These are phyloP conservation scores for Mucor plumbeus DNA, from an alignment of 371 early-diverging fungal species.

Conservation along the genomic window DNA sequence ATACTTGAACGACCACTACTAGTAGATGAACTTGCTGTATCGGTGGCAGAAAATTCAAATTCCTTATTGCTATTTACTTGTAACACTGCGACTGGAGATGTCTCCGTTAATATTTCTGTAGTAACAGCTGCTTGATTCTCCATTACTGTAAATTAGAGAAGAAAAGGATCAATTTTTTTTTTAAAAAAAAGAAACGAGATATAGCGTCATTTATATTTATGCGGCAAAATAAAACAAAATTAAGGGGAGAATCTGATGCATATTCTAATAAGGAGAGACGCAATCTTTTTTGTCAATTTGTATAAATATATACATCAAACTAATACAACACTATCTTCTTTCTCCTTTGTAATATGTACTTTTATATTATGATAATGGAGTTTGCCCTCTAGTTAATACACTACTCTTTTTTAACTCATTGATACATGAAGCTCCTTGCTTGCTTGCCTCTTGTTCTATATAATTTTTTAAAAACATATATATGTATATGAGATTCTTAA, in stretches of 20 bases:
- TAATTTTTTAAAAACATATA: too few relatives aligned
- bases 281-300: background rate
- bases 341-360: constrained; percentile 2
- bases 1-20: constrained; percentile 18
- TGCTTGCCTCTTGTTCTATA: background rate
- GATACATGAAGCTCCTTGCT: background rate
- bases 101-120: background rate
- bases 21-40: background rate
- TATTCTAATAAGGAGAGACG: background rate
- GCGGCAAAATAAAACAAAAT: background rate
- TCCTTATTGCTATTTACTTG: constrained; percentile 12
- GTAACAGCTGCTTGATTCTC: background rate
- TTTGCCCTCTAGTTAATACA: background rate
- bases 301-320: background rate
- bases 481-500: too few relatives aligned
- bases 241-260: background rate
- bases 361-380: background rate
- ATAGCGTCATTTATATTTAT: background rate
- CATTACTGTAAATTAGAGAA: background rate
- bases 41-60: constrained; percentile 4
- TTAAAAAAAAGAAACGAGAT: constrained; percentile 1
- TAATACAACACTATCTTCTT: background rate
- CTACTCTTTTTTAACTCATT: background rate
- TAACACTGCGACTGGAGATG: constrained; percentile 8
- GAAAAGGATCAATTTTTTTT: background rate